These are phyloP conservation scores for Gynandropsis gynandra DNA, from an alignment of 345 rosid genomes.

Conservation along the genomic window DNA sequence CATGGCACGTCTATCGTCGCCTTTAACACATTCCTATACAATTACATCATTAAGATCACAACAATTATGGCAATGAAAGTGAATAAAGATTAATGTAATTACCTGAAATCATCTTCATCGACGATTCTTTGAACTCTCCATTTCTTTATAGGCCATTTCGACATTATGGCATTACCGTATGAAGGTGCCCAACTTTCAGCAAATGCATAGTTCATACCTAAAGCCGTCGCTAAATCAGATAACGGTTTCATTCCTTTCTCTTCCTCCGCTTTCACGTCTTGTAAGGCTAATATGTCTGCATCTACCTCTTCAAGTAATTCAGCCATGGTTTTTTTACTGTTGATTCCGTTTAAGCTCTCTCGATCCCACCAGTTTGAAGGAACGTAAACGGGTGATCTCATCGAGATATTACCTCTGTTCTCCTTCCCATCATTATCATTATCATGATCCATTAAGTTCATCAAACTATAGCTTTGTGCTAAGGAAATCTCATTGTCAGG, in stretches of 20 bases:
- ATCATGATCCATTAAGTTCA: constrained; percentile 37
- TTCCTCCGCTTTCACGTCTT: constrained; percentile 91
- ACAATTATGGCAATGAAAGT: too few species aligned
- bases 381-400: constrained; percentile 81
- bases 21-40: constrained; percentile 74
- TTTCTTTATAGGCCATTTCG: constrained; percentile 76
- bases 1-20: constrained; percentile 75
- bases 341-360: constrained; percentile 33
- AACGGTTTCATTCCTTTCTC: constrained; percentile 80
- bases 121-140: constrained; percentile 82
- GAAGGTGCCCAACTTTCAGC: constrained; percentile 97
- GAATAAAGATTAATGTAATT: neutral
- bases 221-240: constrained; percentile 68
- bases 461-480: constrained; percentile 43
- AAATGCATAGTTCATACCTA: constrained; percentile 78
- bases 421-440: constrained; percentile 33
- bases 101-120: constrained; percentile 84
- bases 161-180: constrained; percentile 78
- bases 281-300: constrained; percentile 73
- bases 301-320: constrained; percentile 76
- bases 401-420: constrained; percentile 45
- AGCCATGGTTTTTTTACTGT: constrained; percentile 57
- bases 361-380: constrained; percentile 51
- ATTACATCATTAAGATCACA: neutral
- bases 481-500: constrained; percentile 92